A percentile compares a stretch with the other conserved stretches of the same genome.
These are phyloP conservation scores for Hibiscus tridactylites DNA, from an alignment of 345 rosid genomes.

Conservation along the genomic window DNA sequence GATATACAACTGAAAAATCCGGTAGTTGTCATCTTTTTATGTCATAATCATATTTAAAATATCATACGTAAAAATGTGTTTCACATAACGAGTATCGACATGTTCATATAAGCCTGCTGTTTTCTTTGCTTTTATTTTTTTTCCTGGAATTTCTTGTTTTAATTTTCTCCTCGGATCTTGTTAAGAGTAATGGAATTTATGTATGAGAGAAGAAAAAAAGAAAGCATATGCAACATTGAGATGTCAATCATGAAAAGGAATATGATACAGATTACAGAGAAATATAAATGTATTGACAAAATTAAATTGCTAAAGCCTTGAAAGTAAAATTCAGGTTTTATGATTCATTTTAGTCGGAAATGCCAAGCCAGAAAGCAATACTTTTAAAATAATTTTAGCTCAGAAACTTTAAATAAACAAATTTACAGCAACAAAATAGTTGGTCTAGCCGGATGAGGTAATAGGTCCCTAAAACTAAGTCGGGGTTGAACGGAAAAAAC, in stretches of 20 bases:
- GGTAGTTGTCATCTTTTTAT: neutral
- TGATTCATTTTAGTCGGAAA: neutral
- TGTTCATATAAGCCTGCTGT: neutral
- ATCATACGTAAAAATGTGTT: neutral
- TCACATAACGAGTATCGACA: neutral
- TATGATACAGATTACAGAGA: neutral
- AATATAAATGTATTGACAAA: neutral
- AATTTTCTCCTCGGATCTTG: too few relatives aligned
- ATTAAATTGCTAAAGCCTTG: neutral
- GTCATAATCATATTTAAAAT: neutral
- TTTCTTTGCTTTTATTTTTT: too few relatives aligned
- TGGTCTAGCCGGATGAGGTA: too few relatives aligned
- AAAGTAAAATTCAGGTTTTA: neutral
- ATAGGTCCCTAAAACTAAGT: too few relatives aligned
- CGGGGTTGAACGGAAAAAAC: too few relatives aligned
- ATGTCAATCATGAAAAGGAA: conserved; percentile 16
- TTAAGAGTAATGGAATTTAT: too few relatives aligned
- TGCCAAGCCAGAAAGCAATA: too few relatives aligned
- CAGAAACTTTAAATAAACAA: too few relatives aligned
- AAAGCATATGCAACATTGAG: conserved; percentile 12
- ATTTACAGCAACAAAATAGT: too few relatives aligned
- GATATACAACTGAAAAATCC: neutral
- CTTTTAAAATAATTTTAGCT: too few relatives aligned
- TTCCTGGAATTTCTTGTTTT: too few relatives aligned
- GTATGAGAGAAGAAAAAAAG: neutral